Conservation (phyloP, 805 yeast species). For the Komagataella populi region DNA sequence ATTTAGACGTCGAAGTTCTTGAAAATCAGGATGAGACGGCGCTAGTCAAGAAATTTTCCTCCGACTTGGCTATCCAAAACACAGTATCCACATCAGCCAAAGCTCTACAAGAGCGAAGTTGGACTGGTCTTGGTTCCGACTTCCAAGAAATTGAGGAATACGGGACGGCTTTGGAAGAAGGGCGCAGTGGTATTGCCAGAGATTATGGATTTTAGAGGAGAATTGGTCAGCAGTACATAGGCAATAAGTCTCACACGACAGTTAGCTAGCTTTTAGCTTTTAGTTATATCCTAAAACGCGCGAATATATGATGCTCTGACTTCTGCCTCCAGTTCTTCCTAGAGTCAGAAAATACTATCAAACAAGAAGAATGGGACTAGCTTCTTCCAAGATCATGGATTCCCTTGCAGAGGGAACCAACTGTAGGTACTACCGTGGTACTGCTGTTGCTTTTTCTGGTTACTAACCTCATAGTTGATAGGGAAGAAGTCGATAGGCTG, state of each 20-base stretch:
- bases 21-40: conserved; percentile 13
- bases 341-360: neutral
- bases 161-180: conserved; percentile 79
- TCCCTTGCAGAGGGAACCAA: conserved; percentile 64
- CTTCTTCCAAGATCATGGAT: conserved; percentile 33
- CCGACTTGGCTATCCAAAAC: conserved; percentile 49
- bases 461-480: conserved; percentile 37
- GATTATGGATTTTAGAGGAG: conserved; percentile 38
- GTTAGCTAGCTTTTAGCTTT: too few relatives aligned
- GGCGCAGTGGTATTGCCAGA: conserved; percentile 80
- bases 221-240: neutral
- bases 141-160: conserved; percentile 29
- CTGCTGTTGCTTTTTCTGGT: neutral
- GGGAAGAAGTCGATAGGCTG: conserved; percentile 83
- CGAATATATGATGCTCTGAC: neutral
- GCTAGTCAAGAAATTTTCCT: conserved; percentile 42
- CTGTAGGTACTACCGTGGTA: conserved; percentile 25
- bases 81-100: conserved; percentile 86
- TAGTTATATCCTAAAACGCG: neutral
- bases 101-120: conserved; percentile 51
- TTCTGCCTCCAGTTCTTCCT: neutral
- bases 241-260: neutral
- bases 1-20: conserved; percentile 44
- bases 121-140: conserved; percentile 93
- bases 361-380: conserved; percentile 36